A percentile compares a stretch with the other conserved stretches of the same genome.
Evolutionary conservation across 2,329 filamentous ascomycete species (phyloP).

Genomic region (Fusarium redolens): DNA sequence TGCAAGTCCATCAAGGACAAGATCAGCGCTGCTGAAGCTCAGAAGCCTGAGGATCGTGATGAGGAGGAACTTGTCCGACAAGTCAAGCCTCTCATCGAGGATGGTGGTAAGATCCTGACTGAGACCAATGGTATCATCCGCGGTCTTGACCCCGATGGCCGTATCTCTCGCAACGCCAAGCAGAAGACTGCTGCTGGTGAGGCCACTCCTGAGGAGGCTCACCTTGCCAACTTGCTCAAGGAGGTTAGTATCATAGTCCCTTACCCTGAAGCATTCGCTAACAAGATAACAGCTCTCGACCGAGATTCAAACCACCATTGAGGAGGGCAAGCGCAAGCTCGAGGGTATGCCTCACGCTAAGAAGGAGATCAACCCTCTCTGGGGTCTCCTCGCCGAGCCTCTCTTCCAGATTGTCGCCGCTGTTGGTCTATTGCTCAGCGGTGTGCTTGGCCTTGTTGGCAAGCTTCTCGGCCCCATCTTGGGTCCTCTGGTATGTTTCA

Average conservation of each 20-base stretch:
- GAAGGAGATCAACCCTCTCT: conserved; percentile 93
- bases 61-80: conserved; percentile 89
- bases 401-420: conserved; percentile 93
- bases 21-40: conserved; percentile 83
- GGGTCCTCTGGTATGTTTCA: conserved; percentile 25
- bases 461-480: conserved; percentile 65
- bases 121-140: conserved; percentile 90
- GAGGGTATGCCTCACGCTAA: conserved; percentile 93
- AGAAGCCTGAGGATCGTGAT: conserved; percentile 86
- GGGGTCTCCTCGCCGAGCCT: conserved; percentile 84
- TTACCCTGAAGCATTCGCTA: conserved; percentile 7
- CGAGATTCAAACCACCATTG: conserved; percentile 83
- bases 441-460: conserved; percentile 87
- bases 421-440: conserved; percentile 83
- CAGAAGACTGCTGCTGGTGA: conserved; percentile 79
- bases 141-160: conserved; percentile 88
- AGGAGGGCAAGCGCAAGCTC: conserved; percentile 88
- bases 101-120: conserved; percentile 82
- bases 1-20: conserved; percentile 88
- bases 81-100: conserved; percentile 89
- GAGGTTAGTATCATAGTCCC: conserved; percentile 59
- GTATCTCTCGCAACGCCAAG: conserved; percentile 87
- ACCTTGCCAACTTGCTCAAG: conserved; percentile 86
- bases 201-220: conserved; percentile 77
- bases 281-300: conserved; percentile 71